Conservation (phyloP, 2,329 filamentous ascomycete genomes). For the Epichloe scottii region DNA sequence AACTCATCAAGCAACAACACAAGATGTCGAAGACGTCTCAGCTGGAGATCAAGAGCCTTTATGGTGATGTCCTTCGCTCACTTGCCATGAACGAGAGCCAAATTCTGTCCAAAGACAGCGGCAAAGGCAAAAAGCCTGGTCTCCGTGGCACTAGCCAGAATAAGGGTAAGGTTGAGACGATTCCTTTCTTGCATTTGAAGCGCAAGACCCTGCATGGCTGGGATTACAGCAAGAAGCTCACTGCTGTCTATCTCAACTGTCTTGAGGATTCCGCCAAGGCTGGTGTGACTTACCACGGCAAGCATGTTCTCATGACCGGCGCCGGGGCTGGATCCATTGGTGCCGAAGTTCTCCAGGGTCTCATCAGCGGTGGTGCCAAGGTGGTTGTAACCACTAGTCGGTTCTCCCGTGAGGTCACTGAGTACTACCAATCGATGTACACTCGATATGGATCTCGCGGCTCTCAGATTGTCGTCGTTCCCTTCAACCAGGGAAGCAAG, state of each 20-base stretch:
- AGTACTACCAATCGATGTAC: conserved; percentile 99
- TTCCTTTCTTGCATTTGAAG: conserved; percentile 95
- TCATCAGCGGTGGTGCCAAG: conserved; percentile 93
- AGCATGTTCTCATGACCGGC: conserved; percentile 96
- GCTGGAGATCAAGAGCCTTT: conserved; percentile 89
- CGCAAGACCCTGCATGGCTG: conserved; percentile 86
- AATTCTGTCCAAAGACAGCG: conserved; percentile 80
- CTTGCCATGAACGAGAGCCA: conserved; percentile 97
- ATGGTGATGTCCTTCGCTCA: conserved; percentile 86
- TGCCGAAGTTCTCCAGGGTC: conserved; percentile 87
- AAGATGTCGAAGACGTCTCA: conserved; percentile 94
- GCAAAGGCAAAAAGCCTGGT: conserved; percentile 45
- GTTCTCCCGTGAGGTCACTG: conserved; percentile 93
- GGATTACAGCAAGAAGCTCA: conserved; percentile 99
- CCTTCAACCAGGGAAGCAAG: conserved; percentile 98
- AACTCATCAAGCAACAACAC: conserved; percentile 96
- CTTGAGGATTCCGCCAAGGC: conserved; percentile 77
- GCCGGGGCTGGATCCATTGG: conserved; percentile 96
- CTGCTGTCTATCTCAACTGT: conserved; percentile 81
- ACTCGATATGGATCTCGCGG: conserved; percentile 84
- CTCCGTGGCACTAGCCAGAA: conserved; percentile 41
- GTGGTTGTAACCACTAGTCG: conserved; percentile 93
- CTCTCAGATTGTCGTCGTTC: conserved; percentile 93
- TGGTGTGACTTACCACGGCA: conserved; percentile 85
- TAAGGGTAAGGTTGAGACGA: conserved; percentile 92